Percentiles rank a stretch among this genome's conserved stretches.
phyloP scores from a whole-genome alignment of 2,329 filamentous ascomycete species.

The Aspergillus thermomutatus region DNA sequence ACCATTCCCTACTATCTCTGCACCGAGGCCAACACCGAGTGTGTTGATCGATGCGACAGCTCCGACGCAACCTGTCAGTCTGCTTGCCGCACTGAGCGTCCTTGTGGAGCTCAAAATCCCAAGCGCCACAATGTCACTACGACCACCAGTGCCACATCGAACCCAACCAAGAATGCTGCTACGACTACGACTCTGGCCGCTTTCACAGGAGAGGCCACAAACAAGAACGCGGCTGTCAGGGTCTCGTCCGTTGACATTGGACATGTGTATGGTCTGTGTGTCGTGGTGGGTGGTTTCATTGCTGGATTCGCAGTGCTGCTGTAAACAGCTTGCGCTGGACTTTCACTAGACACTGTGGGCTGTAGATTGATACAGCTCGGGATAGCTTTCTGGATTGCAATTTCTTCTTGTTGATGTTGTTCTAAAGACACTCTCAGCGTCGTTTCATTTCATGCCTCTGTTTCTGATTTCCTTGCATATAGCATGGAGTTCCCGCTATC shows the following conservation, averaged over 20 bases:
- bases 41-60: slow-evolving; percentile 48
- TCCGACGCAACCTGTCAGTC: slow-evolving; percentile 48
- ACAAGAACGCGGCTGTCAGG: slow-evolving; percentile 31
- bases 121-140: slow-evolving; percentile 52
- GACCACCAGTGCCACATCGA: slow-evolving; percentile 28
- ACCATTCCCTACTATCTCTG: slow-evolving; percentile 63
- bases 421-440: not conserved
- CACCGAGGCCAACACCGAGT: slow-evolving; percentile 55
- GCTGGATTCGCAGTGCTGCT: slow-evolving; percentile 56
- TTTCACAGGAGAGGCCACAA: slow-evolving; percentile 26
- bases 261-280: slow-evolving; percentile 54
- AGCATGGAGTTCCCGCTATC: not conserved
- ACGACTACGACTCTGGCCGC: slow-evolving; percentile 32
- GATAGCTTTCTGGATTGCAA: not conserved
- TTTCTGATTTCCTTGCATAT: not conserved
- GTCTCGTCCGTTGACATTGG: slow-evolving; percentile 50
- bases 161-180: slow-evolving; percentile 19
- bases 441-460: not conserved
- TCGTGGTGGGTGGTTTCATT: slow-evolving; percentile 54
- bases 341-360: not conserved
- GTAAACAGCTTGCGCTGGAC: slow-evolving; percentile 26
- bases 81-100: slow-evolving; percentile 52
- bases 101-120: slow-evolving; percentile 61
- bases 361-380: not conserved
- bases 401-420: not conserved